Evolutionary conservation across 345 rosid genomes (phyloP).

Genomic region (Populus ilicifolia): DNA sequence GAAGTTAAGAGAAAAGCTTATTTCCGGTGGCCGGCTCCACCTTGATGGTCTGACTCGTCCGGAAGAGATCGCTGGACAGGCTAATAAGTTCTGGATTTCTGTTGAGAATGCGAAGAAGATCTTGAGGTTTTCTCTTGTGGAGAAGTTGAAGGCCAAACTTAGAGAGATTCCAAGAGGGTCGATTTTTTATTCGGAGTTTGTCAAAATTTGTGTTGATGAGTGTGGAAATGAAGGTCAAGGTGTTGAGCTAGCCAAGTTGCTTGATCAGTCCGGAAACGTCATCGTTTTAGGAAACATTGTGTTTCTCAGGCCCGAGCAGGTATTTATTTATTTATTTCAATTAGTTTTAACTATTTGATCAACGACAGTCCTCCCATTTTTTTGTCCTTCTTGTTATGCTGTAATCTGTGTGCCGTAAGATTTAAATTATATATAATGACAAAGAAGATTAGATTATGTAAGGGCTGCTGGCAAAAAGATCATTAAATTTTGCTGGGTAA

Average conservation of each 20-base stretch:
- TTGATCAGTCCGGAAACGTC: constrained; percentile 69
- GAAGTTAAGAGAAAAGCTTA: constrained; percentile 45
- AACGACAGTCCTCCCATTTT: too few relatives aligned
- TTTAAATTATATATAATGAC: too few relatives aligned
- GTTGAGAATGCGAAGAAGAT: constrained; percentile 57
- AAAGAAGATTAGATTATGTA: too few relatives aligned
- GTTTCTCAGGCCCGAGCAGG: constrained; percentile 79
- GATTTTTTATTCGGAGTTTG: constrained; percentile 46
- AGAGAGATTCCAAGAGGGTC: constrained; percentile 45
- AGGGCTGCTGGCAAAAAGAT: too few relatives aligned
- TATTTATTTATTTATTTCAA: constrained; percentile 5
- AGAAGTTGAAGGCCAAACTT: constrained; percentile 57
- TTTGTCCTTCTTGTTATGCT: too few relatives aligned
- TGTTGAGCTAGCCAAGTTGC: constrained; percentile 45
- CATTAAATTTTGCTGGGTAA: too few relatives aligned
- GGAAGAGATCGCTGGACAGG: not conserved
- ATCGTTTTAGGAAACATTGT: constrained; percentile 67
- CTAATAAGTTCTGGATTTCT: constrained; percentile 25
- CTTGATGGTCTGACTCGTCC: constrained; percentile 23
- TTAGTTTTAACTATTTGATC: not conserved
- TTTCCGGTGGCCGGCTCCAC: constrained; percentile 16
- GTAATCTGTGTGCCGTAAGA: not conserved
- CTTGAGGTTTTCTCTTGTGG: constrained; percentile 48
- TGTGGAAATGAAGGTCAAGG: constrained; percentile 55
- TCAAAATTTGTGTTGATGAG: constrained; percentile 44